A percentile compares a stretch with the other conserved stretches of the same genome.
Evolutionary conservation across 352 stramenopile species (phyloP).

Genomic region (Lagenidium sp.): DNA sequence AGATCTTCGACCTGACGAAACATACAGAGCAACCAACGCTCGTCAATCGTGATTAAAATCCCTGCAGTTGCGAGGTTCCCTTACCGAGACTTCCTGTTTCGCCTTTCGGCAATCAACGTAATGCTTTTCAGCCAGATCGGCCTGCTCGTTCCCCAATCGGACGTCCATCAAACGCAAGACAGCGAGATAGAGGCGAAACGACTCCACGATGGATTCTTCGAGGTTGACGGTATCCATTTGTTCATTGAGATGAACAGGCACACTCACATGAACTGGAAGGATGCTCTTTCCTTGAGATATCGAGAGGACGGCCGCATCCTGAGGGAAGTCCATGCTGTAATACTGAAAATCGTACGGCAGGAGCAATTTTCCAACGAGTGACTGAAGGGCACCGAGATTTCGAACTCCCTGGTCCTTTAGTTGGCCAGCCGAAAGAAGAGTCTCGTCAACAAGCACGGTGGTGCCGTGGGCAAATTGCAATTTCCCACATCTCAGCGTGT

Average conservation of each 20-base stretch:
- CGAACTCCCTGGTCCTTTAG: slow-evolving; percentile 64
- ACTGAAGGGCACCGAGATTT: slow-evolving; percentile 63
- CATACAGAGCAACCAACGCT: slow-evolving; percentile 2
- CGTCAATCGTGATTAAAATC: too few relatives aligned
- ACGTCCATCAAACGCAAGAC: slow-evolving; percentile 45
- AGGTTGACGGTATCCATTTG: not conserved
- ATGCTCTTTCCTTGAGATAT: slow-evolving; percentile 71
- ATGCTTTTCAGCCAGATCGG: slow-evolving; percentile 69
- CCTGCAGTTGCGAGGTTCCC: too few relatives aligned
- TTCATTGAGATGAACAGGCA: slow-evolving; percentile 13
- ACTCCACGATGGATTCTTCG: slow-evolving; percentile 32
- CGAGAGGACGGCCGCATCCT: slow-evolving; percentile 56
- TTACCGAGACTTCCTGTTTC: slow-evolving; percentile 62
- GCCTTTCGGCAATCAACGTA: slow-evolving; percentile 65
- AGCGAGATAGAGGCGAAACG: slow-evolving; percentile 55
- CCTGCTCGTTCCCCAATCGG: slow-evolving; percentile 60
- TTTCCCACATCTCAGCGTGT: slow-evolving; percentile 33
- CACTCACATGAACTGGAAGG: slow-evolving; percentile 43
- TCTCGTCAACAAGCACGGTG: slow-evolving; percentile 61
- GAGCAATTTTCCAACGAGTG: slow-evolving; percentile 65
- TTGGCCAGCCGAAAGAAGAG: slow-evolving; percentile 43
- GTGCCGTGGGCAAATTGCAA: slow-evolving; percentile 67
- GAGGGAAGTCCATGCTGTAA: slow-evolving; percentile 79
- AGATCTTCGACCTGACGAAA: slow-evolving; percentile 66
- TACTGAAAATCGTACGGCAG: slow-evolving; percentile 81